Evolutionary conservation across 2,329 filamentous ascomycete species (phyloP).

Genomic region (Penicillium brevicompactum): DNA sequence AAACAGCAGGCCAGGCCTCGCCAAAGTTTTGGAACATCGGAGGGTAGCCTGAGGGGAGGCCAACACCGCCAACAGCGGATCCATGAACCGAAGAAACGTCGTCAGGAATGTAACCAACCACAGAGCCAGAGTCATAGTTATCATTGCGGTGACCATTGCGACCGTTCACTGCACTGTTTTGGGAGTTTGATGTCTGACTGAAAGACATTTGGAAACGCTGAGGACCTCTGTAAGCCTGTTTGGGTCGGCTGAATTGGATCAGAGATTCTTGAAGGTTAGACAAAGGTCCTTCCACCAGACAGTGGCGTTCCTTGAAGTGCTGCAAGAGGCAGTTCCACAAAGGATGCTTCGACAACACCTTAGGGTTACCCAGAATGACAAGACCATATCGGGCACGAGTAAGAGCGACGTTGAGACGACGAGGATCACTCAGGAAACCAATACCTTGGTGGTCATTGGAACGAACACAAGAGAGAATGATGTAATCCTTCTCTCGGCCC

Average conservation of each 20-base stretch:
- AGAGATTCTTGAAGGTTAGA: slow-evolving; percentile 95
- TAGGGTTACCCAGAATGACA: slow-evolving; percentile 95
- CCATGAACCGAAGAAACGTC: slow-evolving; percentile 96
- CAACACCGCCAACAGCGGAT: slow-evolving; percentile 82
- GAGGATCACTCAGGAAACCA: slow-evolving; percentile 95
- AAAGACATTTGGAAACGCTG: slow-evolving; percentile 84
- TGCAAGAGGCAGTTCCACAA: slow-evolving; percentile 93
- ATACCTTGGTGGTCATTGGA: slow-evolving; percentile 99
- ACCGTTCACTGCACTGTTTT: slow-evolving; percentile 55
- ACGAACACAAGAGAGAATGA: slow-evolving; percentile 94
- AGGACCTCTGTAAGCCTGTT: slow-evolving; percentile 85
- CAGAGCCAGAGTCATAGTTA: slow-evolving; percentile 76
- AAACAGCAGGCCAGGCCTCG: slow-evolving; percentile 85
- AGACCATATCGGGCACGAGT: slow-evolving; percentile 96
- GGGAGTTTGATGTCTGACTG: slow-evolving; percentile 64
- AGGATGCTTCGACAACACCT: slow-evolving; percentile 95
- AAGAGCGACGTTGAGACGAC: slow-evolving; percentile 93
- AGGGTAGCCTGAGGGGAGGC: slow-evolving; percentile 80
- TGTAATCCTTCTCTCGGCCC: slow-evolving; percentile 98
- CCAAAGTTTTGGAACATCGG: slow-evolving; percentile 95
- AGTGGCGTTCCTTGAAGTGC: slow-evolving; percentile 96
- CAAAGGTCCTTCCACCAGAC: slow-evolving; percentile 90
- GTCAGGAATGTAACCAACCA: slow-evolving; percentile 93
- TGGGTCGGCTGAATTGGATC: slow-evolving; percentile 91
- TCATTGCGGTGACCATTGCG: slow-evolving; percentile 54